Conservation (phyloP, 768 basidiomycete genomes). For the Coprinellus aureogranulatus region DNA sequence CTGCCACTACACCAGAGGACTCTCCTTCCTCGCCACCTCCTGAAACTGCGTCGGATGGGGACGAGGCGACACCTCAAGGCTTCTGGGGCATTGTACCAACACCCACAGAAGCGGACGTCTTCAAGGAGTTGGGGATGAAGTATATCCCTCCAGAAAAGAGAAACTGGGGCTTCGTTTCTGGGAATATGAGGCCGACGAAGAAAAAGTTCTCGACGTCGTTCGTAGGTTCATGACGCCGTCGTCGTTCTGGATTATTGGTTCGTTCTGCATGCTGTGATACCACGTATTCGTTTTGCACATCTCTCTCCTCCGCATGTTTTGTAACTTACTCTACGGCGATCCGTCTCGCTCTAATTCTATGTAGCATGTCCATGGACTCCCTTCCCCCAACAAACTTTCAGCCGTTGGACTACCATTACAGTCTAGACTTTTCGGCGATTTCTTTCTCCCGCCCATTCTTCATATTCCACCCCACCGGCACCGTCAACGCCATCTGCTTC, state of each 20-base stretch:
- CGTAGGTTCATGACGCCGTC: neutral
- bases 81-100: constrained; percentile 9
- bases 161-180: constrained; percentile 4
- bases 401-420: neutral
- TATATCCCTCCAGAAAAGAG: constrained; percentile 3
- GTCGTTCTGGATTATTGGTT: neutral
- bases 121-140: neutral
- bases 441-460: constrained; percentile 4
- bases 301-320: neutral
- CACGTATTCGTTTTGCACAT: neutral
- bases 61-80: neutral
- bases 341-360: neutral
- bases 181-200: neutral
- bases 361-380: neutral
- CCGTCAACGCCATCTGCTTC: constrained; percentile 55
- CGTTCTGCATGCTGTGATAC: neutral
- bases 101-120: constrained; percentile 2
- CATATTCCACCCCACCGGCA: constrained; percentile 3
- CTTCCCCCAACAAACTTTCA: neutral
- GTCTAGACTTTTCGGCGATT: neutral
- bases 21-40: too few species aligned
- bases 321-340: neutral
- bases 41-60: too few species aligned
- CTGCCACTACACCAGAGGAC: neutral
- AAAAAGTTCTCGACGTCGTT: constrained; percentile 6